Evolutionary conservation across 2,329 filamentous ascomycete genomes (phyloP), one percentile per base, ranked within the genome.

Genomic region (Zopfia rhizophila): DNA sequence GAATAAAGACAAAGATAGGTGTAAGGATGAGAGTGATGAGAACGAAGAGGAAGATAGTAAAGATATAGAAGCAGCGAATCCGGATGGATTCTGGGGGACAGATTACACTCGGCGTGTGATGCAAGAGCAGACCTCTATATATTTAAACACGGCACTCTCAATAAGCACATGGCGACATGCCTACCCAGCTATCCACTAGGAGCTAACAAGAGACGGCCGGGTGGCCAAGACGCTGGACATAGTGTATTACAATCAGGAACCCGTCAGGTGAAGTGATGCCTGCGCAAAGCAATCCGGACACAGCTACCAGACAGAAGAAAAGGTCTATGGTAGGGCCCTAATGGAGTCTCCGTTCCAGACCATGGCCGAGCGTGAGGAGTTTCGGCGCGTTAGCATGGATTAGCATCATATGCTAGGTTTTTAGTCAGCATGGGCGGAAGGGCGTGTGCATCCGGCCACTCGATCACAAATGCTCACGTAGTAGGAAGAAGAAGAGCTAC

Each of bases 401-500:
- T 21, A 13, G 37, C 22, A n/a, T n/a, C n/a, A n/a, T n/a, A n/a
- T n/a, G n/a, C n/a, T n/a, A n/a, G n/a, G n/a, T n/a, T n/a, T n/a
- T n/a, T n/a, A n/a, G n/a, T n/a, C n/a, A n/a, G n/a, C n/a, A n/a
- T n/a, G n/a, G n/a, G n/a, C n/a, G n/a, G n/a, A n/a, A n/a, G n/a
- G n/a, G n/a, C n/a, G n/a, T n/a, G n/a, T n/a, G n/a, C n/a, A n/a
- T n/a, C n/a, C n/a, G n/a, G n/a, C n/a, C n/a, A n/a, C n/a, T n/a
- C n/a, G n/a, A n/a, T n/a, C n/a, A n/a, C n/a, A n/a, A 8, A 32
- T 38, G 13, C 3, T 45, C 2, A 18, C 25, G 14, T 27, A 31
- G 41, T 27, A 45, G 13, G 25, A 45, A 25, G 25, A 46, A 17
- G 22, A 28, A 18, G 21, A 25, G 24, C 29, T 46, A 17, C 12